Percentiles rank a stretch among this genome's conserved stretches.
Conservation (phyloP, 768 basidiomycete species). For the Cantharellus cinnabarinus region DNA sequence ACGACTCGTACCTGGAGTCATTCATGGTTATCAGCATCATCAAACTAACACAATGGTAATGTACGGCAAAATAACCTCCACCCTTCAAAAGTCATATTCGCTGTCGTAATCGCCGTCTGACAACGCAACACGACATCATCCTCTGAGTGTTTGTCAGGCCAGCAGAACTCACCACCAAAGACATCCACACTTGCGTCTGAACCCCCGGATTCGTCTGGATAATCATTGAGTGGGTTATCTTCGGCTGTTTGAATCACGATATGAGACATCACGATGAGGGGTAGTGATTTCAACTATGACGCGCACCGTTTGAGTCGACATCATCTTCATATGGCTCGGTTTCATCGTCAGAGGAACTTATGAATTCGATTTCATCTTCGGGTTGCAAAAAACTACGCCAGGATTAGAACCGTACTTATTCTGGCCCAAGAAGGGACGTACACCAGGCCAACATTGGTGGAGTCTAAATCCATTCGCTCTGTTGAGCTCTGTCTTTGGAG, state of each 20-base stretch:
- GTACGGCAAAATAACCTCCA: too few species aligned
- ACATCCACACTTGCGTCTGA: not conserved
- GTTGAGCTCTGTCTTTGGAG: too few species aligned
- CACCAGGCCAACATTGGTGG: not conserved
- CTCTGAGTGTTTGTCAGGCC: too few species aligned
- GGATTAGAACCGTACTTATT: not conserved
- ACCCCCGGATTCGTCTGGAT: not conserved
- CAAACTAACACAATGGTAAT: too few species aligned
- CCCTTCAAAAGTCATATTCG: too few species aligned
- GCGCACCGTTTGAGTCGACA: not conserved
- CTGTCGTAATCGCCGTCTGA: too few species aligned
- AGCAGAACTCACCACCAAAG: too few species aligned
- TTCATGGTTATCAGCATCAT: too few species aligned
- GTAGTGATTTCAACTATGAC: not conserved
- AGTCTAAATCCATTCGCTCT: not conserved
- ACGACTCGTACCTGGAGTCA: too few species aligned
- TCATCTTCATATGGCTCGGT: not conserved
- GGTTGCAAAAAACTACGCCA: not conserved
- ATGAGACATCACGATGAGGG: not conserved
- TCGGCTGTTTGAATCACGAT: not conserved
- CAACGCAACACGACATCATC: too few species aligned
- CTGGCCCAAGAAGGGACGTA: not conserved
- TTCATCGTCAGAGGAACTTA: not conserved
- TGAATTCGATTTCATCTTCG: not conserved
- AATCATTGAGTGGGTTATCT: slow-evolving; percentile 1